Conservation (phyloP, 176 grass and related monocot genomes). For the Ensete glaucum region DNA sequence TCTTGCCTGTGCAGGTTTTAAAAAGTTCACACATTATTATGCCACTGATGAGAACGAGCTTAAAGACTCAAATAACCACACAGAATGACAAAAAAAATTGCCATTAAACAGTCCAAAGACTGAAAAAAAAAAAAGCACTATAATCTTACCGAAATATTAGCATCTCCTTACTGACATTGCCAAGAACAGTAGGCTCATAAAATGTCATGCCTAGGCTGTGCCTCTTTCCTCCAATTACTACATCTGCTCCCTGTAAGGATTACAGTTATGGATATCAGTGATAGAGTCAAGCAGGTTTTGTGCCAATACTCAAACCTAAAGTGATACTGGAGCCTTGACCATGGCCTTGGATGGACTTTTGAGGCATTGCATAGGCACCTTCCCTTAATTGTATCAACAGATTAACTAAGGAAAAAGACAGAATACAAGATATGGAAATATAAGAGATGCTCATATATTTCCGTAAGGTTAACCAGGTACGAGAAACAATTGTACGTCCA, state of each 20-base stretch:
- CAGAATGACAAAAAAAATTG: neutral
- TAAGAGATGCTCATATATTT: too few species aligned
- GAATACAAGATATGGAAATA: too few species aligned
- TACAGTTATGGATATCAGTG: neutral
- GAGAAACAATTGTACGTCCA: too few species aligned
- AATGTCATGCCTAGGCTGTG: conserved; percentile 84
- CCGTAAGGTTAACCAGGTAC: too few species aligned
- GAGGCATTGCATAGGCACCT: too few species aligned
- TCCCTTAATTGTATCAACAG: too few species aligned
- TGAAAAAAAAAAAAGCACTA: too few species aligned
- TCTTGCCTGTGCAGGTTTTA: conserved; percentile 52
- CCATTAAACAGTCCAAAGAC: neutral
- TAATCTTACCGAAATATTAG: conserved; percentile 63
- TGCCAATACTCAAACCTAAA: neutral
- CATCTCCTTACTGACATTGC: conserved; percentile 80
- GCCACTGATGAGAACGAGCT: neutral
- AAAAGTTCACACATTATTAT: neutral
- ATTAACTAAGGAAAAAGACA: too few species aligned
- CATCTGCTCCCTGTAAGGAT: conserved; percentile 66
- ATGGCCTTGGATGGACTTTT: too few species aligned
- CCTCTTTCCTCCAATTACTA: conserved; percentile 82
- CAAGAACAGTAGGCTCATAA: conserved; percentile 90
- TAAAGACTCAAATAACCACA: neutral
- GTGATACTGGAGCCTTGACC: neutral
- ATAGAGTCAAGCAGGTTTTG: neutral